A percentile compares a stretch with the other conserved stretches of the same genome.
Evolutionary conservation across 2,329 filamentous ascomycete species (phyloP).

Genomic region (Cryphonectria nitschkei): DNA sequence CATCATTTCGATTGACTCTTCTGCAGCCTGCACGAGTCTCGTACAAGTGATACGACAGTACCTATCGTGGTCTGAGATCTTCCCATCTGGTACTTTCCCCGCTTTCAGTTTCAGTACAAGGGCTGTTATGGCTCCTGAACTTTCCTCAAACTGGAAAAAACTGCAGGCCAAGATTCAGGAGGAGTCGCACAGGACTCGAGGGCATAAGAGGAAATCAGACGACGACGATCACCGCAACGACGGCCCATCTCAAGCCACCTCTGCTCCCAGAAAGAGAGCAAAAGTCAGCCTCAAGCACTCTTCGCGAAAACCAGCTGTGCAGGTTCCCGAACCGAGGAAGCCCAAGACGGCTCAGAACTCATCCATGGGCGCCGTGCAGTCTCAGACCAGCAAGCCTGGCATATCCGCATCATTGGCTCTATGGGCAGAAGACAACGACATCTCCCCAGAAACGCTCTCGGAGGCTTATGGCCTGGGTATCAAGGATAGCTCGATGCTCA

Average conservation of each 20-base stretch:
- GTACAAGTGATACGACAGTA: neutral
- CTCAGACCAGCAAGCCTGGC: conserved; percentile 45
- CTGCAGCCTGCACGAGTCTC: neutral
- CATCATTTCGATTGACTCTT: neutral
- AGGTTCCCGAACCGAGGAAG: conserved; percentile 29
- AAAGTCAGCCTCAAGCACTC: conserved; percentile 31
- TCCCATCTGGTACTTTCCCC: neutral
- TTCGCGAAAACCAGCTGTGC: conserved; percentile 24
- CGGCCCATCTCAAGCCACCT: conserved; percentile 30
- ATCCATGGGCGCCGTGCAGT: conserved; percentile 61
- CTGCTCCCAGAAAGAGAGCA: conserved; percentile 37
- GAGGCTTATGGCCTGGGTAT: conserved; percentile 63
- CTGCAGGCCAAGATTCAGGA: conserved; percentile 66
- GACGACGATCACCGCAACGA: conserved; percentile 29
- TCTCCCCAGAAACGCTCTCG: conserved; percentile 62
- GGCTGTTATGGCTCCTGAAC: conserved; percentile 46
- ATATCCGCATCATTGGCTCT: conserved; percentile 60
- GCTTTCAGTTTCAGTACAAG: neutral
- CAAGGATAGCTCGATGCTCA: conserved; percentile 53
- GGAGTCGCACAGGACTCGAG: conserved; percentile 44
- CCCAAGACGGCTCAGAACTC: conserved; percentile 28
- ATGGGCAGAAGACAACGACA: conserved; percentile 64
- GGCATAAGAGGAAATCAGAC: conserved; percentile 49
- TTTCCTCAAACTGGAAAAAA: conserved; percentile 79
- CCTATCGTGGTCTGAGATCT: neutral